Percentiles rank a stretch among this genome's conserved stretches.
phyloP scores from a whole-genome alignment of 106 monocot genomes.

The Platanthera zijinensis region DNA sequence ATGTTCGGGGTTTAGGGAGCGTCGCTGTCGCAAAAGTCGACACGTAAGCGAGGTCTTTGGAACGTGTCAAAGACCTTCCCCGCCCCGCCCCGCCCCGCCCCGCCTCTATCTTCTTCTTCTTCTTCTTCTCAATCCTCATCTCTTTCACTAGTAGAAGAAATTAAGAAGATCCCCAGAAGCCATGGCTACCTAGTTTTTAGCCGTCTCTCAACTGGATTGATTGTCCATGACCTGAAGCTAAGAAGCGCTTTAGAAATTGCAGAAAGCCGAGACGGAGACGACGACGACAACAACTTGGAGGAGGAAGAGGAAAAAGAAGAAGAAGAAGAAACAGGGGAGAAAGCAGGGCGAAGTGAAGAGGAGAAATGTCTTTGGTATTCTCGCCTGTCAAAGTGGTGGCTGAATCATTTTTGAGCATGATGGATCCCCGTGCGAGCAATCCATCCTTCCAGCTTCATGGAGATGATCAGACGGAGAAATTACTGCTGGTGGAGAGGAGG shows the following conservation, averaged over 20 bases:
- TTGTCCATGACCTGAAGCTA: neutral
- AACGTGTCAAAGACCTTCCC: constrained; percentile 9
- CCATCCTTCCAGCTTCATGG: neutral
- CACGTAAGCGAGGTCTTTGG: constrained; percentile 2
- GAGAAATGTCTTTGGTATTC: neutral
- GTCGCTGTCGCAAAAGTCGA: constrained; percentile 12
- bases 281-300: too few species aligned
- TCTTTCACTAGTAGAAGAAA: neutral
- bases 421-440: neutral
- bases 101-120: neutral
- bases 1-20: neutral
- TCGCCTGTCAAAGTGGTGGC: neutral
- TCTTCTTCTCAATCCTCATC: neutral
- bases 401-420: neutral
- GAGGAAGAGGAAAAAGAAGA: neutral
- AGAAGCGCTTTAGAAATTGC: too few species aligned
- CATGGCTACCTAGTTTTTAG: neutral
- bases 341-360: neutral
- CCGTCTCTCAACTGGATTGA: too few species aligned
- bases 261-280: too few species aligned
- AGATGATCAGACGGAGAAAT: neutral
- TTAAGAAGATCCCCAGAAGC: neutral
- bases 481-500: neutral
- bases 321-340: neutral
- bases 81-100: neutral